Conservation (phyloP, 176 grass and related monocot genomes). For the Musa itinerans region DNA sequence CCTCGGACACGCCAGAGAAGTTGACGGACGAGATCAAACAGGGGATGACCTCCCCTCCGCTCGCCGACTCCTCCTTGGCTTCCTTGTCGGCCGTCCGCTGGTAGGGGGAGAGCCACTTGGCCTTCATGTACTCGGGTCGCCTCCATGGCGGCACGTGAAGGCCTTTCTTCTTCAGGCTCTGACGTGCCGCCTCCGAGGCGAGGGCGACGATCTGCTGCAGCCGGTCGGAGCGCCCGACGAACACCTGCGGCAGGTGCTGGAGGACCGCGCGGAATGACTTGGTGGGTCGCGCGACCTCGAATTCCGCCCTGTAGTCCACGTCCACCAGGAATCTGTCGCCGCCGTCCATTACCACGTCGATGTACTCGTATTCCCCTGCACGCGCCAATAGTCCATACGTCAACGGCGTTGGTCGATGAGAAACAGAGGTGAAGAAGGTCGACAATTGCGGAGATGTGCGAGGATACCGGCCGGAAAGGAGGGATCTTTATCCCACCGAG, state of each 20-base stretch:
- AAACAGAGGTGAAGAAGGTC: background rate
- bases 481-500: constrained; percentile 60
- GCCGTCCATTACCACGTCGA: constrained; percentile 44
- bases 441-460: background rate
- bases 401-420: background rate
- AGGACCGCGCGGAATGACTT: constrained; percentile 61
- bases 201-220: constrained; percentile 58
- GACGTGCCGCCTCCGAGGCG: constrained; percentile 47
- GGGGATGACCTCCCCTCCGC: constrained; percentile 1
- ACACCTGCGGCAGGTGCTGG: constrained; percentile 52
- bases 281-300: constrained; percentile 65
- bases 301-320: constrained; percentile 68
- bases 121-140: constrained; percentile 33
- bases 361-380: constrained; percentile 72
- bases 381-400: background rate
- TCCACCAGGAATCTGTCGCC: constrained; percentile 50
- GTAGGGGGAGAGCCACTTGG: constrained; percentile 29
- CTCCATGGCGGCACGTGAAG: constrained; percentile 51
- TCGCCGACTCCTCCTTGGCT: background rate
- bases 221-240: constrained; percentile 54
- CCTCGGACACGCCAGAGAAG: constrained; percentile 37
- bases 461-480: constrained; percentile 19
- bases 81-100: background rate
- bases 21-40: constrained; percentile 24
- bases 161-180: constrained; percentile 76